Evolutionary conservation across 805 yeast genomes (phyloP).

Genomic region (Zygotorulaspora danielsina): DNA sequence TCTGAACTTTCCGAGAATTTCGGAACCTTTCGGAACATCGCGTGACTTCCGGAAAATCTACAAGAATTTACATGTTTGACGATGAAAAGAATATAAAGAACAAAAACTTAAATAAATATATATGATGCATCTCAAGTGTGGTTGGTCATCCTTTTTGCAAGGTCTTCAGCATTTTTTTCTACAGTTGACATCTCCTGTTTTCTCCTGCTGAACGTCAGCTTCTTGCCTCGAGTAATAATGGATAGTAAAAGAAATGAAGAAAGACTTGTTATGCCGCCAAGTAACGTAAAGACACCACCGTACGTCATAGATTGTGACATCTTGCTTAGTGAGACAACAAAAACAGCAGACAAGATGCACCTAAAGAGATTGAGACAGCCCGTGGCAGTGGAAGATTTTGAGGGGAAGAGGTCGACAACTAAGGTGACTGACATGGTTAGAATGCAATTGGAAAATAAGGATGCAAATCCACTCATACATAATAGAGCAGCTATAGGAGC

Average conservation of each 20-base stretch:
- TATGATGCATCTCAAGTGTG: too few relatives aligned
- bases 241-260: constrained; percentile 26
- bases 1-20: too few relatives aligned
- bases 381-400: constrained; percentile 65
- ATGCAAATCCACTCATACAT: constrained; percentile 52
- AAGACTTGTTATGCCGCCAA: constrained; percentile 47
- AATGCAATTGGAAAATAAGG: constrained; percentile 56
- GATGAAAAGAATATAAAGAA: too few relatives aligned
- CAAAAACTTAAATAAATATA: too few relatives aligned
- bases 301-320: constrained; percentile 56
- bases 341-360: constrained; percentile 68
- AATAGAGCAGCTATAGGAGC: constrained; percentile 53
- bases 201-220: constrained; percentile 27
- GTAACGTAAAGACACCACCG: constrained; percentile 77
- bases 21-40: neutral
- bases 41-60: too few relatives aligned
- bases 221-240: constrained; percentile 34
- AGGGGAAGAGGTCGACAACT: constrained; percentile 72
- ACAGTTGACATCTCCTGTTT: constrained; percentile 10
- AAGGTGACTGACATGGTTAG: constrained; percentile 59
- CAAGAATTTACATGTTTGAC: too few relatives aligned
- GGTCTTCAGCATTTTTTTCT: too few relatives aligned
- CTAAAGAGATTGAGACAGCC: constrained; percentile 69
- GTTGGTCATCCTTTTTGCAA: too few relatives aligned
- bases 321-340: constrained; percentile 59